Evolutionary conservation across 306 rosid genomes (phyloP).

Genomic region (Fragaria nilgerrensis): DNA sequence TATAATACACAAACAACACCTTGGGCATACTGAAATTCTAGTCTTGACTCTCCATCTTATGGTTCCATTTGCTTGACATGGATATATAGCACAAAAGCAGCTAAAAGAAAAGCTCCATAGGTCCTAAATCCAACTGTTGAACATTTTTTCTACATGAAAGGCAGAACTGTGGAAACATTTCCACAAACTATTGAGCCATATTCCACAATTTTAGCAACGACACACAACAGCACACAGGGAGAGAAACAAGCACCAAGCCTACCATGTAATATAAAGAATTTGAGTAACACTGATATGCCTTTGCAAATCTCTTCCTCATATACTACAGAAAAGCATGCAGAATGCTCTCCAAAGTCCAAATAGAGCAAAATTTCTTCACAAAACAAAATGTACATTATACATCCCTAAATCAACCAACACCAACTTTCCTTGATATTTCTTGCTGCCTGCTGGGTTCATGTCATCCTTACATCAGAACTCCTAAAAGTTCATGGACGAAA

Average conservation of each 20-base stretch:
- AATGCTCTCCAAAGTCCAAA: neutral
- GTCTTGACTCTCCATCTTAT: neutral
- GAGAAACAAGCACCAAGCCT: too few relatives aligned
- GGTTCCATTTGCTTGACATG: neutral
- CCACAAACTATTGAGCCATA: neutral
- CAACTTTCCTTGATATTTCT: neutral
- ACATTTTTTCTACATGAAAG: neutral
- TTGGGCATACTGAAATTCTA: neutral
- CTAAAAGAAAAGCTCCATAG: neutral
- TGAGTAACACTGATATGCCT: too few relatives aligned
- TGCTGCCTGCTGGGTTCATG: neutral
- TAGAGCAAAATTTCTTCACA: neutral
- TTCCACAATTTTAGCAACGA: too few relatives aligned
- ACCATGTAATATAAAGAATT: too few relatives aligned
- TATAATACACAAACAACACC: neutral
- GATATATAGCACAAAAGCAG: neutral
- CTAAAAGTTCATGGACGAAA: too few relatives aligned
- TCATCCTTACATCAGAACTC: neutral
- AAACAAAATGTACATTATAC: neutral
- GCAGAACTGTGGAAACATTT: neutral
- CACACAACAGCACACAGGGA: too few relatives aligned
- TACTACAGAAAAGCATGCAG: neutral
- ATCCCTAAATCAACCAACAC: neutral
- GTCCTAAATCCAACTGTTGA: neutral
- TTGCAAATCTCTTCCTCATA: neutral